phyloP scores from a whole-genome alignment of 2,329 filamentous ascomycete species.

The Epichloe brachyelytri region DNA sequence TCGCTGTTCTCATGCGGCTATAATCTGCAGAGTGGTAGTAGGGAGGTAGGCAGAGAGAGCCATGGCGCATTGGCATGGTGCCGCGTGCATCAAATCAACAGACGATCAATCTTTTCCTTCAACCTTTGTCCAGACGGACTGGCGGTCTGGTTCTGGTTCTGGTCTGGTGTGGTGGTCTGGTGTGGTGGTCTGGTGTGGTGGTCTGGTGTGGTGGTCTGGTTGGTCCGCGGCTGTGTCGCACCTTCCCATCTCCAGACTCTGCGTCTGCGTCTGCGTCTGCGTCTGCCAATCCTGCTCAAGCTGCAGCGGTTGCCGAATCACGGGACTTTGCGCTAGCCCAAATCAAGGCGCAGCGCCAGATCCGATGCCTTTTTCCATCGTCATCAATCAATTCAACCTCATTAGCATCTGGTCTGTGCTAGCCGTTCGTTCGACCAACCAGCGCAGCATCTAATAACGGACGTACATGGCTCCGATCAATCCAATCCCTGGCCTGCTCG shows the following conservation, averaged over 20 bases:
- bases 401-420: slow-evolving; percentile 1
- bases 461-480: not conserved
- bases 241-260: not conserved
- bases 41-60: too few species aligned
- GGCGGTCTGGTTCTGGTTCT: not conserved
- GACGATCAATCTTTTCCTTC: not conserved
- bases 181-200: not conserved
- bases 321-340: slow-evolving; percentile 1
- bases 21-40: too few species aligned
- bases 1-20: not conserved
- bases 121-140: not conserved
- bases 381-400: not conserved
- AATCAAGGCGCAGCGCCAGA: not conserved
- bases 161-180: too few species aligned
- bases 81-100: too few species aligned
- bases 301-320: not conserved
- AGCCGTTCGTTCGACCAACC: not conserved
- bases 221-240: not conserved
- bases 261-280: too few species aligned
- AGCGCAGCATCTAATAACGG: not conserved
- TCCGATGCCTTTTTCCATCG: not conserved
- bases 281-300: too few species aligned
- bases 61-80: too few species aligned
- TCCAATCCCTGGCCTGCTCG: not conserved
- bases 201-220: not conserved